A percentile compares a stretch with the other conserved stretches of the same genome.
phyloP scores from a whole-genome alignment of 2,329 filamentous ascomycete genomes.

The Diaporthe nobilis region DNA sequence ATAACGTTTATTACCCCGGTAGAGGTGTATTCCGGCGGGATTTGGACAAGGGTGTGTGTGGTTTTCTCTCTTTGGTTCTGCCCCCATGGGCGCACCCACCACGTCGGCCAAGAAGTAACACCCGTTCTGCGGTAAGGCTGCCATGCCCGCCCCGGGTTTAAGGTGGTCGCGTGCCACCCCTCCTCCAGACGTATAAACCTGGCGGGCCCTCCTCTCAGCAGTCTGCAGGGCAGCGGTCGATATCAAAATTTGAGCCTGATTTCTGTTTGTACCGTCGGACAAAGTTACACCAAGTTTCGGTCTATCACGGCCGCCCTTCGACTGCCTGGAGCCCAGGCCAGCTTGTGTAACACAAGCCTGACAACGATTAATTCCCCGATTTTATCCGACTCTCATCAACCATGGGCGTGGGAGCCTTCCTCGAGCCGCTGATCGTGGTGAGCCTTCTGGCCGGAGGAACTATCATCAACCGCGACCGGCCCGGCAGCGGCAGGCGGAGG shows the following conservation, averaged over 20 bases:
- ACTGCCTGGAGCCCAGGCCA: background rate
- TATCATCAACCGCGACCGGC: slow-evolving; percentile 69
- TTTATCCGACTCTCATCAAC: background rate
- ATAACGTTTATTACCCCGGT: no score
- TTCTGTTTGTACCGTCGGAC: background rate
- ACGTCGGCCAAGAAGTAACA: slow-evolving; percentile 19
- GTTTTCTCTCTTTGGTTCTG: background rate
- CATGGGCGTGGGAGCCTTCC: slow-evolving; percentile 66
- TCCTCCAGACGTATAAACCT: slow-evolving; percentile 16
- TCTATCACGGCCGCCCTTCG: background rate
- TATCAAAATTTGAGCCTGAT: background rate
- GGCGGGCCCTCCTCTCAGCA: background rate
- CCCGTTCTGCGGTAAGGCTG: slow-evolving; percentile 1
- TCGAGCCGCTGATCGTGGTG: slow-evolving; percentile 74
- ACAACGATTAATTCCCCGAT: background rate
- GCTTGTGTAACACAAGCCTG: background rate
- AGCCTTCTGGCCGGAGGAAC: slow-evolving; percentile 72
- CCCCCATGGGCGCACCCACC: background rate
- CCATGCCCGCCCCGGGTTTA: slow-evolving; percentile 13
- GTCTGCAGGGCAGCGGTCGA: background rate
- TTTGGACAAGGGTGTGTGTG: slow-evolving; percentile 12
- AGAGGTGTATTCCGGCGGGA: background rate
- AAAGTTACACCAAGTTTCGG: background rate
- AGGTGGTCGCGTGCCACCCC: slow-evolving; percentile 24
- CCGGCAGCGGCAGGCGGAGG: slow-evolving; percentile 15